Percentiles rank a stretch among this genome's conserved stretches.
Conservation (phyloP, 2,329 filamentous ascomycete genomes). For the Botryosphaeria dothidea region DNA sequence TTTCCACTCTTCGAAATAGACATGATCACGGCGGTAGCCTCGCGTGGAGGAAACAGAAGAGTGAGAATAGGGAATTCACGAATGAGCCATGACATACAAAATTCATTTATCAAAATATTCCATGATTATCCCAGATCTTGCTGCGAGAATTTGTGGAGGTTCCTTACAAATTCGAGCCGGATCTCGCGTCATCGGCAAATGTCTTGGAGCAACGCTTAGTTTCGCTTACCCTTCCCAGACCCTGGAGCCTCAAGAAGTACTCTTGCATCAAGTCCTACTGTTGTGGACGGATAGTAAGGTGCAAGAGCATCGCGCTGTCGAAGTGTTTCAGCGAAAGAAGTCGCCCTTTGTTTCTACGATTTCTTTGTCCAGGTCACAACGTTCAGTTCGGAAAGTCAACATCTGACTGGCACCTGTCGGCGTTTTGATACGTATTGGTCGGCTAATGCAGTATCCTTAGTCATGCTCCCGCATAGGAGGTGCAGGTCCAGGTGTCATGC, state of each 20-base stretch:
- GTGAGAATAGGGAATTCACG: no score
- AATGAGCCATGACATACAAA: neutral
- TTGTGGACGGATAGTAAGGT: no score
- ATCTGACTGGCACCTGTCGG: neutral
- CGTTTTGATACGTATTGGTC: neutral
- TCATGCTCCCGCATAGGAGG: neutral
- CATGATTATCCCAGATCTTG: neutral
- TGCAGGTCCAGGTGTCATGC: neutral
- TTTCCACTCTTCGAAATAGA: neutral
- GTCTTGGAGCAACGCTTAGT: neutral
- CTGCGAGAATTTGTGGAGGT: neutral
- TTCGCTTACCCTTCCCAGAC: neutral
- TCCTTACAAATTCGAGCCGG: neutral
- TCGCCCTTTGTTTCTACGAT: no score
- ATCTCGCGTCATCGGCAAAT: slow-evolving; percentile 12
- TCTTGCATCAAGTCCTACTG: no score
- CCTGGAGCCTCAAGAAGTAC: neutral
- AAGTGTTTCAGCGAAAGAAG: no score
- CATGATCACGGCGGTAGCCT: neutral
- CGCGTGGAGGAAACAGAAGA: neutral
- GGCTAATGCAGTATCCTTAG: slow-evolving; percentile 1
- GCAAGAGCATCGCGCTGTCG: no score
- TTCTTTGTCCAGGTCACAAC: no score
- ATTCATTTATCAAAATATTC: neutral
- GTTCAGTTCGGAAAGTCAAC: no score